These are phyloP conservation scores for Cryptosporidium baileyi DNA, from an alignment of 169 alveolate species.

Conservation along the genomic window DNA sequence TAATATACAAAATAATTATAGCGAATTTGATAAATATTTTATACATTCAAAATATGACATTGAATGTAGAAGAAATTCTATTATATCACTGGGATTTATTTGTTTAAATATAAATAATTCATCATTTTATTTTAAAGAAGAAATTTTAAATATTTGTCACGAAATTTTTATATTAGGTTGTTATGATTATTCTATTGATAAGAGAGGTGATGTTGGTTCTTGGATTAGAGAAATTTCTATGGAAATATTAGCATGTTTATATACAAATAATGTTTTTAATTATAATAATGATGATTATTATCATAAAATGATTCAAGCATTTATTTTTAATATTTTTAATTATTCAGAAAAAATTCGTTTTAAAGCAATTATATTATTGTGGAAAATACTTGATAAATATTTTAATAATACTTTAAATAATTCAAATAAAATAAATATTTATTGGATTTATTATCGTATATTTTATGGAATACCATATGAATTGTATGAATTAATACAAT, in stretches of 20 bases:
- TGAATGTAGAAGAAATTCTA: constrained; percentile 66
- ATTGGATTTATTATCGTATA: constrained; percentile 68
- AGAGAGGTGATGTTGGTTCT: constrained; percentile 89
- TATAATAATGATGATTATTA: neutral
- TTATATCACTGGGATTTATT: constrained; percentile 32
- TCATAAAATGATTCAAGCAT: neutral
- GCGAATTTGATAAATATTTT: too few relatives aligned
- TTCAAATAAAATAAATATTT: neutral
- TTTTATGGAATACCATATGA: constrained; percentile 62
- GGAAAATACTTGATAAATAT: neutral
- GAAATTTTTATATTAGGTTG: constrained; percentile 6
- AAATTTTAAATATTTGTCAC: neutral
- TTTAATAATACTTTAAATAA: neutral
- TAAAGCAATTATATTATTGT: constrained; percentile 44
- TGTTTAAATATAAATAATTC: neutral
- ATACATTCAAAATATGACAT: constrained; percentile 17
- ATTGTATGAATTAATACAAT: constrained; percentile 5
- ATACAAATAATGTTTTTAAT: neutral
- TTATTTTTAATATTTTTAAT: constrained; percentile 46
- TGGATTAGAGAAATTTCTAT: constrained; percentile 88
- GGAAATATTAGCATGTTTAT: constrained; percentile 71
- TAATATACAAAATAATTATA: neutral
- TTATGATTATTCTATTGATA: constrained; percentile 81
- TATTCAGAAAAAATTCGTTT: constrained; percentile 56
- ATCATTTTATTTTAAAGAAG: neutral